Conservation (phyloP, 2,329 filamentous ascomycete species). For the Penicillium sp. region DNA sequence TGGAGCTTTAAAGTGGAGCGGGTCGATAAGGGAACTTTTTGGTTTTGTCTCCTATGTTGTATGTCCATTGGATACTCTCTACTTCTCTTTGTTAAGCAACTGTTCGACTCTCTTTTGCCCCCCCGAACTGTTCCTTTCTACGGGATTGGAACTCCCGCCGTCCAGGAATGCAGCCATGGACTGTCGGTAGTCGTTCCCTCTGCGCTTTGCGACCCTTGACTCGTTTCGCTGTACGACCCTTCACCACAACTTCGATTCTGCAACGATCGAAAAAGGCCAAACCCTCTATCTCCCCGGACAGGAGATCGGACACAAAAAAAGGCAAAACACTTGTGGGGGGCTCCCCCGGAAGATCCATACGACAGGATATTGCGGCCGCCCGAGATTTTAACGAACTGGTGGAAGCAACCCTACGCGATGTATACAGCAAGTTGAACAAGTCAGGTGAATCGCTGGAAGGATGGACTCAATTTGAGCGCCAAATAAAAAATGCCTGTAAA, state of each 20-base stretch:
- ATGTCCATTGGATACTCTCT: neutral
- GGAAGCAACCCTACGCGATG: constrained; percentile 24
- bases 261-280: constrained; percentile 21
- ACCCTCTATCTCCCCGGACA: neutral
- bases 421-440: constrained; percentile 19
- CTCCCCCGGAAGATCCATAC: neutral
- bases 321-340: neutral
- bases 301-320: constrained; percentile 12
- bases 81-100: neutral
- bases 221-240: constrained; percentile 28
- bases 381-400: constrained; percentile 31
- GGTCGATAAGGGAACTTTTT: constrained; percentile 20
- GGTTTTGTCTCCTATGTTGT: constrained; percentile 6
- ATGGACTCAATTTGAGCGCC: constrained; percentile 34
- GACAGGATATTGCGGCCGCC: constrained; percentile 16
- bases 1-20: constrained; percentile 26
- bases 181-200: constrained; percentile 39
- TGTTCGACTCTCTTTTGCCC: neutral
- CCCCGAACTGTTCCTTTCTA: neutral
- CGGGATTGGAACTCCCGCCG: neutral
- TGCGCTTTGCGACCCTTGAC: constrained; percentile 37
- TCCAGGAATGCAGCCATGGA: constrained; percentile 43
- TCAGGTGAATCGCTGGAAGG: constrained; percentile 16
- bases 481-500: constrained; percentile 30
- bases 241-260: constrained; percentile 31